Conservation (phyloP, 2,329 filamentous ascomycete species). For the Aspergillus sp. region DNA sequence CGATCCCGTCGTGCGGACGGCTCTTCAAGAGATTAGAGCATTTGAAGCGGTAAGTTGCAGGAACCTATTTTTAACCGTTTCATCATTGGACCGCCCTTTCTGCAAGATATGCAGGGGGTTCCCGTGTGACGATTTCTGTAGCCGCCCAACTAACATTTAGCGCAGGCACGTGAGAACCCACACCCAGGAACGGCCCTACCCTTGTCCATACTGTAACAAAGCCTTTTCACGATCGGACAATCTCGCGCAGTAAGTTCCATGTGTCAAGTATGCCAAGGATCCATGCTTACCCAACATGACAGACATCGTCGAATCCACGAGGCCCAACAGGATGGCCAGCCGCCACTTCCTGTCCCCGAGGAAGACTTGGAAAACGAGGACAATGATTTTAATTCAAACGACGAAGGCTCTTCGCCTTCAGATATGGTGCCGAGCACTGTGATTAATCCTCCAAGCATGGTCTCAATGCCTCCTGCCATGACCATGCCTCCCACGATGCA, state of each 20-base stretch:
- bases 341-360: slow-evolving; percentile 52
- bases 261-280: not conserved
- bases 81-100: slow-evolving; percentile 23
- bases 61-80: slow-evolving; percentile 23
- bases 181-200: slow-evolving; percentile 97
- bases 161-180: slow-evolving; percentile 96
- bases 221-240: slow-evolving; percentile 98
- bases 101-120: slow-evolving; percentile 29
- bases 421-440: slow-evolving; percentile 31
- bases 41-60: slow-evolving; percentile 81
- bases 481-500: slow-evolving; percentile 37
- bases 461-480: slow-evolving; percentile 34
- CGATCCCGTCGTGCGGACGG: slow-evolving; percentile 95
- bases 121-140: slow-evolving; percentile 45
- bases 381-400: slow-evolving; percentile 76
- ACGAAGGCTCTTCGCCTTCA: slow-evolving; percentile 68
- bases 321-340: slow-evolving; percentile 60
- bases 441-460: slow-evolving; percentile 35
- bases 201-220: slow-evolving; percentile 97
- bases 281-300: slow-evolving; percentile 36
- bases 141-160: slow-evolving; percentile 52
- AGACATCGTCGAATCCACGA: slow-evolving; percentile 81
- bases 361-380: slow-evolving; percentile 89
- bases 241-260: slow-evolving; percentile 78
- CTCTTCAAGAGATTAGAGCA: slow-evolving; percentile 99